Percentiles rank a stretch among this genome's conserved stretches.
phyloP scores from a whole-genome alignment of 768 basidiomycete genomes.

The Hericium erinaceus region DNA sequence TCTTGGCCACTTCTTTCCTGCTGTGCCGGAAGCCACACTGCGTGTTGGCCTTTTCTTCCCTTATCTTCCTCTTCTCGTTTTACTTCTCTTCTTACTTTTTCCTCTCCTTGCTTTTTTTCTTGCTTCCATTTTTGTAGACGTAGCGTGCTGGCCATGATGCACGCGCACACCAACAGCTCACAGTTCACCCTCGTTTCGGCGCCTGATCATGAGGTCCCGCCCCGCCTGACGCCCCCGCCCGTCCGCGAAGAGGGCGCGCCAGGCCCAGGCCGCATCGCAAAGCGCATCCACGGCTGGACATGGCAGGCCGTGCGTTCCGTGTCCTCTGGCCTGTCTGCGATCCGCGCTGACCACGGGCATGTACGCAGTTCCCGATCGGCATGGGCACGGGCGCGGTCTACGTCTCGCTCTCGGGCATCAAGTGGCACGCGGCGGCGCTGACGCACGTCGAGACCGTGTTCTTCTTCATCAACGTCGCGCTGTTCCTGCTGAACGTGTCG shows the following conservation, averaged over 20 bases:
- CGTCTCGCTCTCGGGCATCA: conserved; percentile 34
- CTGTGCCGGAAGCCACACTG: no score
- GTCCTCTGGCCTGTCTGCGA: not conserved
- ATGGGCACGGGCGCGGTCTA: conserved; percentile 44
- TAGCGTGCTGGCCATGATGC: no score
- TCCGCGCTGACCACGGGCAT: conserved; percentile 20
- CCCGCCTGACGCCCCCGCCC: not conserved
- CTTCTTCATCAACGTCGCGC: conserved; percentile 36
- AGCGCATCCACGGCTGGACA: conserved; percentile 41
- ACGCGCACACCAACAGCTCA: not conserved
- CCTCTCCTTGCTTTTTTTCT: no score
- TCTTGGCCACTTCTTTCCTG: no score
- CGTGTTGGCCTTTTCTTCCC: no score
- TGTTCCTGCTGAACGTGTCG: conserved; percentile 33
- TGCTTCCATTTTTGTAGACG: no score
- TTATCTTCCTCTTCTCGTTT: no score
- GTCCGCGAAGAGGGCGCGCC: not conserved
- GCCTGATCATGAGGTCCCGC: no score
- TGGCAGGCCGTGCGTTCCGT: conserved; percentile 37
- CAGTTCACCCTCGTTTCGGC: not conserved
- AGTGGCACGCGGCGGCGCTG: conserved; percentile 24
- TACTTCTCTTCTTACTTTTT: no score
- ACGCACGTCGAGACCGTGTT: conserved; percentile 32
- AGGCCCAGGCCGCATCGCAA: conserved; percentile 24
- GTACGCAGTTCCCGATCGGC: conserved; percentile 35